Evolutionary conservation across 2,329 filamentous ascomycete genomes (phyloP).

Genomic region (Alternaria arborescens): DNA sequence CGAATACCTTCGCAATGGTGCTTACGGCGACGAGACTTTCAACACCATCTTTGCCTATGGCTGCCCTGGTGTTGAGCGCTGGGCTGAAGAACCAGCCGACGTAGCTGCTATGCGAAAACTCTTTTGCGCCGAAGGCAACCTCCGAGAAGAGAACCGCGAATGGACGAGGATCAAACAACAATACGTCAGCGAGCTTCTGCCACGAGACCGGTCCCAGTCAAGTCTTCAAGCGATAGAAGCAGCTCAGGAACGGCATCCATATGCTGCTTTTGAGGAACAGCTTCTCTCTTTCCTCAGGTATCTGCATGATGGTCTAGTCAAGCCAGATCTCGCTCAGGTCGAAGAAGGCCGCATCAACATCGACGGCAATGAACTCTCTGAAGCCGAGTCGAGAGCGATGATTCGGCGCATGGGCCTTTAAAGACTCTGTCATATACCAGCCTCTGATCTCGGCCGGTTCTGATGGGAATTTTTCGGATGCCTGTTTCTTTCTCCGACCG

Average conservation of each 20-base stretch:
- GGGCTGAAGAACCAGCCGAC: constrained; percentile 35
- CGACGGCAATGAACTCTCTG: constrained; percentile 41
- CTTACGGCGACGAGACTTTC: constrained; percentile 48
- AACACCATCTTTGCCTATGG: constrained; percentile 59
- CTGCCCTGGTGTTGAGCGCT: constrained; percentile 37
- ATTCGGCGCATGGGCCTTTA: constrained; percentile 44
- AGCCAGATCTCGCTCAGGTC: constrained; percentile 62
- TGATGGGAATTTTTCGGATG: background rate
- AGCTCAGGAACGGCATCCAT: constrained; percentile 44
- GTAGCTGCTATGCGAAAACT: constrained; percentile 45
- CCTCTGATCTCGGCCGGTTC: background rate
- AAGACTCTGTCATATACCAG: constrained; percentile 1
- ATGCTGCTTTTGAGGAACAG: constrained; percentile 50
- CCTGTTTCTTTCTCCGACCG: background rate
- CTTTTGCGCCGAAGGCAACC: constrained; percentile 45
- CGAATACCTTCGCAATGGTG: constrained; percentile 55
- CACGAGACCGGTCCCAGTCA: constrained; percentile 5
- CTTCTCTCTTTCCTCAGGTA: constrained; percentile 55
- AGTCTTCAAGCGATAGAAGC: constrained; percentile 32
- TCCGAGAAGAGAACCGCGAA: constrained; percentile 37
- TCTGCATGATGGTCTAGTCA: constrained; percentile 54
- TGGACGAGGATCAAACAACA: constrained; percentile 51
- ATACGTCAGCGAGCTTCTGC: constrained; percentile 43
- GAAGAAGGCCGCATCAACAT: constrained; percentile 56
- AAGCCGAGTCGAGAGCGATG: constrained; percentile 43